Evolutionary conservation across 306 rosid species (phyloP).

Genomic region (Prunus davidiana): DNA sequence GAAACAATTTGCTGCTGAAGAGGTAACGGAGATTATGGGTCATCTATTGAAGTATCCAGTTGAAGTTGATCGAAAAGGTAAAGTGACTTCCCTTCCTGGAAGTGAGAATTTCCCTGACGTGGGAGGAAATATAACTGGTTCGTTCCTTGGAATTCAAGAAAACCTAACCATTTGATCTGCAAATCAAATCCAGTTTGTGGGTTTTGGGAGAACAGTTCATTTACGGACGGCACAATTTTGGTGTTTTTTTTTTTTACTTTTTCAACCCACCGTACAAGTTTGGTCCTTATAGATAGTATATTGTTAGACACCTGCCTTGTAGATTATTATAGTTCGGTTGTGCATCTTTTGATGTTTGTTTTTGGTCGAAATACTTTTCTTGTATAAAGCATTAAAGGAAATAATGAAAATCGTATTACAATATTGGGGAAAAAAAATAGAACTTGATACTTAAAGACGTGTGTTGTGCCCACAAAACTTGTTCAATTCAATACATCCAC

Average conservation of each 20-base stretch:
- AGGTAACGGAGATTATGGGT: slow-evolving; percentile 74
- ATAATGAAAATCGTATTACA: not conserved
- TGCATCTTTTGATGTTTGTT: not conserved
- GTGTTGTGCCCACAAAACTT: not conserved
- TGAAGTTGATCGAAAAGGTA: slow-evolving; percentile 71
- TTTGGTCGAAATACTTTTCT: not conserved
- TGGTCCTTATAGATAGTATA: not conserved
- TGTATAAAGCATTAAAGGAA: not conserved
- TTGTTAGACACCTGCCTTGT: not conserved
- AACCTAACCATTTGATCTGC: slow-evolving; percentile 72
- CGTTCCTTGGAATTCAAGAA: slow-evolving; percentile 87
- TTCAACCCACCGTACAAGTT: not conserved
- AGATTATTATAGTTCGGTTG: not conserved
- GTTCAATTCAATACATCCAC: not conserved
- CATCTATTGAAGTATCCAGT: slow-evolving; percentile 90
- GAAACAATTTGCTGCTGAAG: slow-evolving; percentile 68
- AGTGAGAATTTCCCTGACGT: slow-evolving; percentile 84
- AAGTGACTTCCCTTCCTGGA: slow-evolving; percentile 72
- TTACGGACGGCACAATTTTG: not conserved
- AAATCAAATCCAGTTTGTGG: not conserved
- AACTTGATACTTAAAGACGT: too few species aligned
- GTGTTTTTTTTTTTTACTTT: not conserved
- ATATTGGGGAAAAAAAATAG: too few species aligned
- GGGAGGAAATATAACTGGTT: slow-evolving; percentile 84
- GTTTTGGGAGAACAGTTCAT: not conserved